Base-by-base conservation (phyloP, 176 grass and related monocot species). In the Bonia amplexicaulis region DNA sequence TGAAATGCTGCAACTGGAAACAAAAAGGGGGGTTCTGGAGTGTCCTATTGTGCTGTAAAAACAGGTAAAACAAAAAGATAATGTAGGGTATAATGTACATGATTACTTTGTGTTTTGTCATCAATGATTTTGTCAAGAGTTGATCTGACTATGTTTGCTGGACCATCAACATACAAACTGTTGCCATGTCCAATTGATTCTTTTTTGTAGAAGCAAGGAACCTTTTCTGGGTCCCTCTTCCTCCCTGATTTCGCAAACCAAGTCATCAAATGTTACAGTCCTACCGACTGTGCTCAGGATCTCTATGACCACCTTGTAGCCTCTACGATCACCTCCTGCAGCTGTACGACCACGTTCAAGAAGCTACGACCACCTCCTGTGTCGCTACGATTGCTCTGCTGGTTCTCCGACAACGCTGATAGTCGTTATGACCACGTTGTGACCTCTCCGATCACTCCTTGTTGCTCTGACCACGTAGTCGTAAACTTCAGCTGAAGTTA, bases 91-190 rank as follows among this genome's bases (percentile, higher is more conserved):
- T 55, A 57, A 65, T 66, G 77, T 70, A 82, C 19, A 77, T 23
- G 63, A 44, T 70, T 76, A 7, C 37, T 20, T 47, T 35, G 14
- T 62, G 19, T 81, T 68, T 75, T 64, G 9, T 47, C 53, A 16
- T 57, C 20, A 26, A 58, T 68, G 59, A 68, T 73, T 14, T 78
- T 37, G 9, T 19, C 45, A 9, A 61, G 25, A 39, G 6, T 70
- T 80, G 33, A 70, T 86, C 47, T 77, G 20, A 71, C n/a, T 23
- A 22, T 72, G 16, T 90, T 69, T 55, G 39, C 54, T 90, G 35
- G 45, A 82, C 83, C 57, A 69, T 85, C 64, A 16, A 85, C 37
- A 12, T 81, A 37, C 2, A 61, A 67, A 76, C 9, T 75, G 42
- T 85, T 80, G 74, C 80, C 13, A 78, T 66, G 80, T 88, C 74